A percentile compares a stretch with the other conserved stretches of the same genome.
Evolutionary conservation across 495 filamentous ascomycete genomes (phyloP).

Genomic region (Talaromyces nanjingensis): DNA sequence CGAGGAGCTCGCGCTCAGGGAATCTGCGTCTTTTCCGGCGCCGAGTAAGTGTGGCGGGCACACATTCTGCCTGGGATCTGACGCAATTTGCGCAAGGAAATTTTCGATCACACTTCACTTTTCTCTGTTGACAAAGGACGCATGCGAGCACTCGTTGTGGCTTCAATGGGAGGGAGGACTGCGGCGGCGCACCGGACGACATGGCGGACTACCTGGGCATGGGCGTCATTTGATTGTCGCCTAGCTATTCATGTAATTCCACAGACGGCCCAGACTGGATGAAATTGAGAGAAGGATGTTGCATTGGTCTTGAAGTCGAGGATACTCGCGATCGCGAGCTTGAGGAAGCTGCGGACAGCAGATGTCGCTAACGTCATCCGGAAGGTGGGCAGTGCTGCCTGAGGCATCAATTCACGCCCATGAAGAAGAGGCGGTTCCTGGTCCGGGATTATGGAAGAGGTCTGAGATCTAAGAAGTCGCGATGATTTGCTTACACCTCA

Average conservation of each 20-base stretch:
- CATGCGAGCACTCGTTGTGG: slow-evolving; percentile 48
- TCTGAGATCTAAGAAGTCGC: neutral
- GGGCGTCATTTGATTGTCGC: neutral
- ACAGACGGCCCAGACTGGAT: neutral
- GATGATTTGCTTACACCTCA: neutral
- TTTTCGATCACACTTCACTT: slow-evolving; percentile 50
- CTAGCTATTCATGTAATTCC: neutral
- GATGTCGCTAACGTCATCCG: neutral
- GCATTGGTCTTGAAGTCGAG: neutral
- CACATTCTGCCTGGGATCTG: slow-evolving; percentile 33
- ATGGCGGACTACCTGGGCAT: neutral
- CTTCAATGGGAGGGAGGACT: slow-evolving; percentile 14
- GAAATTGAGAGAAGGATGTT: neutral
- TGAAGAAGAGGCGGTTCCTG: neutral
- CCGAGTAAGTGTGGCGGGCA: slow-evolving; percentile 33
- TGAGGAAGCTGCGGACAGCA: neutral
- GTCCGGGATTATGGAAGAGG: neutral
- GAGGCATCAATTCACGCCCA: neutral
- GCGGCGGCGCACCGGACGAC: neutral
- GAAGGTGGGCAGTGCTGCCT: neutral
- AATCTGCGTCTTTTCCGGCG: slow-evolving; percentile 43
- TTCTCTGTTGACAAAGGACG: slow-evolving; percentile 50
- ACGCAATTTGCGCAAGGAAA: slow-evolving; percentile 49
- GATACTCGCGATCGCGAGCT: neutral
- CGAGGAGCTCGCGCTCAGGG: slow-evolving; percentile 48